Conservation (phyloP, 1,284 basidiomycete species). For the Violaceomyces palustris region DNA sequence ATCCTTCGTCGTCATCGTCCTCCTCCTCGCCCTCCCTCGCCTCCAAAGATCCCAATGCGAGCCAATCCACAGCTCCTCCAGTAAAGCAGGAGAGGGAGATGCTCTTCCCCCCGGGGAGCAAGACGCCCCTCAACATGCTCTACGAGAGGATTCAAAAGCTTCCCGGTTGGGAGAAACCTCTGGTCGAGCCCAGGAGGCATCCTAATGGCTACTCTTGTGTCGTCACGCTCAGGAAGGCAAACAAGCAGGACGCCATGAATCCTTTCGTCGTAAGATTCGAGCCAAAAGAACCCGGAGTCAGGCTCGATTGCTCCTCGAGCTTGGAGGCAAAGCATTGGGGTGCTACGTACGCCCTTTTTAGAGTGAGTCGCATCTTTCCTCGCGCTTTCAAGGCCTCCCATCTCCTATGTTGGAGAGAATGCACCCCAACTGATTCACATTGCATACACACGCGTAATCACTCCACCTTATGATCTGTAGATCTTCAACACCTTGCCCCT, state of each 20-base stretch:
- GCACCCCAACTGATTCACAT: too few relatives aligned
- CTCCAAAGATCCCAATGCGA: background rate
- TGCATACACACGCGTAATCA: background rate
- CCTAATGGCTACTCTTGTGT: constrained; percentile 37
- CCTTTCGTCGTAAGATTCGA: constrained; percentile 42
- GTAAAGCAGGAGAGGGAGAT: constrained; percentile 10
- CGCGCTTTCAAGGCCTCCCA: too few relatives aligned
- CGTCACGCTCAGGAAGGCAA: constrained; percentile 46
- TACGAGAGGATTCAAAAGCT: constrained; percentile 49
- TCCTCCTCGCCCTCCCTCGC: too few relatives aligned
- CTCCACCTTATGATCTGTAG: constrained; percentile 1
- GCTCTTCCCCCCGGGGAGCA: constrained; percentile 51
- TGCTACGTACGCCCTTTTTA: constrained; percentile 52
- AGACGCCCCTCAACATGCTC: constrained; percentile 52
- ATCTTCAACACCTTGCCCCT: constrained; percentile 46
- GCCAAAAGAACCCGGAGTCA: constrained; percentile 43
- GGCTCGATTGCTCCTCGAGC: constrained; percentile 32
- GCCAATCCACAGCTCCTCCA: background rate
- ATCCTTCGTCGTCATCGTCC: background rate
- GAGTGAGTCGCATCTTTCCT: too few relatives aligned
- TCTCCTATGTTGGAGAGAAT: too few relatives aligned
- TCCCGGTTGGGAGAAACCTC: constrained; percentile 48
- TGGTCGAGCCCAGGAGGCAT: constrained; percentile 37
- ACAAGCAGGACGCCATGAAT: constrained; percentile 48
- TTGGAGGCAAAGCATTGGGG: constrained; percentile 51